Evolutionary conservation across 345 rosid species (phyloP), one percentile per base, ranked within the genome.

Genomic region (Lumnitzera racemosa): DNA sequence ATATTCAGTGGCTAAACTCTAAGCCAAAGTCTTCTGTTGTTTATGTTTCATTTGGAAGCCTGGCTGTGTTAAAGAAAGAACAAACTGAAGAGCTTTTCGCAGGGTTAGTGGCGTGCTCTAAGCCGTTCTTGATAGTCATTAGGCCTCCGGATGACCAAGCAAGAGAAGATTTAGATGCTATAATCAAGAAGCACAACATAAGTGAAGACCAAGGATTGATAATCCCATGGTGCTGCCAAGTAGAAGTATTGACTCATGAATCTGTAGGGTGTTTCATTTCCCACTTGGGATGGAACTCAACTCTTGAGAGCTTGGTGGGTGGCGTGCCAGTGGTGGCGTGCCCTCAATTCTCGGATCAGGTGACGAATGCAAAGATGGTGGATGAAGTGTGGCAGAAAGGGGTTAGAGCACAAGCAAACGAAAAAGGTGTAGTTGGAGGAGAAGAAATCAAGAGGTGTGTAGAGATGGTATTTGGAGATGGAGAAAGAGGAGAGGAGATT

Each of bases 251-350:
- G 57, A 63, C 55, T 29, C 83, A 78, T 59, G 52, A 41, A 7
- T 58, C 80, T 0, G 23, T 74, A 7, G 78, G 80, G 15, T 78
- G 83, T 55, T 72, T 75, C 12, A 53, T 78, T 53, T 67, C 75
- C 27, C 82, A 74, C 31, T 71, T 79, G 15, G 79, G 82, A 5
- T 78, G 82, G 82, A 74, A 66, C 58, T 78, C 79, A 24, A 69
- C 71, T 20, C 25, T 64, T 5, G 82, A 78, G 62, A 67, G 83
- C 69, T 50, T 75, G 68, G 67, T 56, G 11, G 54, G 58, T 2
- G 77, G 80, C 0, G 75, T 72, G 52, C 80, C 80, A 0, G 53
- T 70, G 69, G 70, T 78, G 48, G 61, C 54, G 3, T 57, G 52
- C 43, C 83, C 80, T 1, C 75, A 64, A 25, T 64, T 65, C 46